A percentile compares a stretch with the other conserved stretches of the same genome.
These are phyloP conservation scores for Leccinum variicolor DNA, from an alignment of 768 basidiomycete species.

Conservation along the genomic window DNA sequence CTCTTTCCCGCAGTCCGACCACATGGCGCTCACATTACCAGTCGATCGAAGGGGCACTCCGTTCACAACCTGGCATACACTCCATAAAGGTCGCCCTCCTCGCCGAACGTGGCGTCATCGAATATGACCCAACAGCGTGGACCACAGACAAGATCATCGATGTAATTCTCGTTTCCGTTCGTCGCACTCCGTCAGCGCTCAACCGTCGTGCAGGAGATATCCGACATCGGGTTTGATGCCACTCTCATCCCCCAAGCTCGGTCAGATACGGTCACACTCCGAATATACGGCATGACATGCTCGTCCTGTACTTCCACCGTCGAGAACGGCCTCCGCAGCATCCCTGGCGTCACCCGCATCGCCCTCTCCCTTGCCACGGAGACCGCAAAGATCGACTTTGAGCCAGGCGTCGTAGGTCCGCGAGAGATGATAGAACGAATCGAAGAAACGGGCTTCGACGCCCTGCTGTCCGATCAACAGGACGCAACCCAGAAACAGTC, in stretches of 20 bases:
- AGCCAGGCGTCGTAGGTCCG: conserved; percentile 66
- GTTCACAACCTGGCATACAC: conserved; percentile 82
- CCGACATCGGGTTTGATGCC: conserved; percentile 91
- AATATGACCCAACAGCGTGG: conserved; percentile 87
- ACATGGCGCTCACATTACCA: conserved; percentile 24
- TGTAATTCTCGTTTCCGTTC: conserved; percentile 34
- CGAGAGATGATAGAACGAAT: conserved; percentile 88
- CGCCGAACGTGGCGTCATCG: conserved; percentile 88
- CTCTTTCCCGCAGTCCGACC: not conserved
- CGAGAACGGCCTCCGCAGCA: conserved; percentile 59
- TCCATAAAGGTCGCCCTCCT: conserved; percentile 95
- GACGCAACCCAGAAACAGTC: conserved; percentile 84
- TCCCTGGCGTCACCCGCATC: conserved; percentile 73
- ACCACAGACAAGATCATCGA: conserved; percentile 71
- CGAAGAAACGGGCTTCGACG: conserved; percentile 88
- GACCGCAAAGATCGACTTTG: conserved; percentile 72
- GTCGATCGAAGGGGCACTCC: conserved; percentile 84
- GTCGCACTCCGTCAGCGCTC: not conserved
- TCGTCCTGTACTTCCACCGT: conserved; percentile 77
- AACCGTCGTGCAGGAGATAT: conserved; percentile 67
- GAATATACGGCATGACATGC: conserved; percentile 91
- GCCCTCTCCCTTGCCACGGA: conserved; percentile 76
- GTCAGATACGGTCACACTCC: conserved; percentile 67
- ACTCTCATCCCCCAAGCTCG: conserved; percentile 63
- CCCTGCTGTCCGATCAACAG: conserved; percentile 75